Percentiles rank a stretch among this genome's conserved stretches.
These are phyloP conservation scores for Alternaria tenuissima DNA, from an alignment of 2,329 filamentous ascomycete species.

Conservation along the genomic window DNA sequence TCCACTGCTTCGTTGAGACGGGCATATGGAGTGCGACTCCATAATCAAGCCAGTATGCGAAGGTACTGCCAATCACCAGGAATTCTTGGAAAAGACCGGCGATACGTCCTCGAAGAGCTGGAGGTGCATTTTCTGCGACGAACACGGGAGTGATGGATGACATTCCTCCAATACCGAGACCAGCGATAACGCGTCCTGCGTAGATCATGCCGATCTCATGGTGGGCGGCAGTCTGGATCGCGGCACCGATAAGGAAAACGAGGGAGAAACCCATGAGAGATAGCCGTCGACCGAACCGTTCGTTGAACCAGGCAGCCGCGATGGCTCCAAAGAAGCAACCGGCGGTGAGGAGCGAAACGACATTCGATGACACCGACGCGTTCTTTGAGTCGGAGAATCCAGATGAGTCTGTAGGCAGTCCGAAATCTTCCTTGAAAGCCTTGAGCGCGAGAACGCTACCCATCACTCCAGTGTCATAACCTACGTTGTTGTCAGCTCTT, in stretches of 20 bases:
- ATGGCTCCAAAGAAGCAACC: slow-evolving; percentile 20
- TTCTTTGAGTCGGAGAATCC: slow-evolving; percentile 16
- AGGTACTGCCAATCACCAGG: slow-evolving; percentile 56
- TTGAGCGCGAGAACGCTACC: slow-evolving; percentile 17
- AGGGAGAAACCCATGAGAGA: slow-evolving; percentile 15
- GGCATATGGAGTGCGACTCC: slow-evolving; percentile 55
- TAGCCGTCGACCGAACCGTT: slow-evolving; percentile 13
- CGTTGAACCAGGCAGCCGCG: slow-evolving; percentile 16
- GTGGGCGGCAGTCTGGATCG: slow-evolving; percentile 15
- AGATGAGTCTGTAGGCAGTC: slow-evolving; percentile 14
- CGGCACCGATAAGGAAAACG: slow-evolving; percentile 15
- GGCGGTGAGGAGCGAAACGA: slow-evolving; percentile 15
- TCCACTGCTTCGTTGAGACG: slow-evolving; percentile 55
- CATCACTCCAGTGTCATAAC: slow-evolving; percentile 20
- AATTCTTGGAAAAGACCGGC: slow-evolving; percentile 60
- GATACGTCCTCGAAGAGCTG: slow-evolving; percentile 66
- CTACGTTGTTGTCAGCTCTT: slow-evolving; percentile 1
- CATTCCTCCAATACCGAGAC: slow-evolving; percentile 61
- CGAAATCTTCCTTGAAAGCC: slow-evolving; percentile 16
- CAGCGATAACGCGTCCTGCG: slow-evolving; percentile 58
- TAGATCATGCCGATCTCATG: slow-evolving; percentile 17
- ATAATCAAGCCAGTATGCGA: slow-evolving; percentile 53
- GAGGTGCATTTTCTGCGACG: slow-evolving; percentile 59
- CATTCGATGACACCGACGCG: slow-evolving; percentile 12
- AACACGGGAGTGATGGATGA: slow-evolving; percentile 63